Conservation (phyloP, 2,329 filamentous ascomycete species). For the Penicillium crustosum region DNA sequence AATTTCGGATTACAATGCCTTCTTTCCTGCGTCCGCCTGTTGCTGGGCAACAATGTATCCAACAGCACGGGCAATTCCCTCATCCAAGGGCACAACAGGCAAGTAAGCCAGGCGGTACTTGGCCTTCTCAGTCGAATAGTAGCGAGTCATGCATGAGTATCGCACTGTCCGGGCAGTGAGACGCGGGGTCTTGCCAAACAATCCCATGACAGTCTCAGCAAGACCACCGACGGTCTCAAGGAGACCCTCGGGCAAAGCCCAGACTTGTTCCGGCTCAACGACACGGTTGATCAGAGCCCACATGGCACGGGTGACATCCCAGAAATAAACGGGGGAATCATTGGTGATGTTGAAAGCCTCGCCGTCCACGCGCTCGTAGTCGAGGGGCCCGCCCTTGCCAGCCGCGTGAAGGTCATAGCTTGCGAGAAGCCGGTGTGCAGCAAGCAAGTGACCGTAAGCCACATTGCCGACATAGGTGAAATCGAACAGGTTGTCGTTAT, state of each 20-base stretch:
- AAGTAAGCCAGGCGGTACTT: conserved; percentile 47
- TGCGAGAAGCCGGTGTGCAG: conserved; percentile 68
- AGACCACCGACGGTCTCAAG: conserved; percentile 43
- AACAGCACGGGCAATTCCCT: conserved; percentile 49
- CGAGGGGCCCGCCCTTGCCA: conserved; percentile 60
- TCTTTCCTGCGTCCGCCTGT: conserved; percentile 39
- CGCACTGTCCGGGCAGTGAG: conserved; percentile 47
- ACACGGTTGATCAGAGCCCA: conserved; percentile 59
- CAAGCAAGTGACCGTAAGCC: conserved; percentile 79
- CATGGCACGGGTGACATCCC: conserved; percentile 78
- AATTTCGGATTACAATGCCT: conserved; percentile 34
- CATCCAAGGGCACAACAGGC: conserved; percentile 47
- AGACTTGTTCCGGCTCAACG: conserved; percentile 45
- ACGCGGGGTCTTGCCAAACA: conserved; percentile 48
- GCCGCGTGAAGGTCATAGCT: conserved; percentile 50
- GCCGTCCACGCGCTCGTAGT: conserved; percentile 74
- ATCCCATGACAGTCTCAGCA: conserved; percentile 43
- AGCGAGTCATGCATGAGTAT: conserved; percentile 51
- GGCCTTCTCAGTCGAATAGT: conserved; percentile 50
- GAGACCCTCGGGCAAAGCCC: conserved; percentile 42
- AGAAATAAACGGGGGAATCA: conserved; percentile 83
- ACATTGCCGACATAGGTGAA: conserved; percentile 70
- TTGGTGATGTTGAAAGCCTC: conserved; percentile 91
- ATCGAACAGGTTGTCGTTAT: conserved; percentile 69
- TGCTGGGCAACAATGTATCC: conserved; percentile 41